These are phyloP conservation scores for Sphaerobolus stellatus DNA, from an alignment of 1,284 basidiomycete species.

Conservation along the genomic window DNA sequence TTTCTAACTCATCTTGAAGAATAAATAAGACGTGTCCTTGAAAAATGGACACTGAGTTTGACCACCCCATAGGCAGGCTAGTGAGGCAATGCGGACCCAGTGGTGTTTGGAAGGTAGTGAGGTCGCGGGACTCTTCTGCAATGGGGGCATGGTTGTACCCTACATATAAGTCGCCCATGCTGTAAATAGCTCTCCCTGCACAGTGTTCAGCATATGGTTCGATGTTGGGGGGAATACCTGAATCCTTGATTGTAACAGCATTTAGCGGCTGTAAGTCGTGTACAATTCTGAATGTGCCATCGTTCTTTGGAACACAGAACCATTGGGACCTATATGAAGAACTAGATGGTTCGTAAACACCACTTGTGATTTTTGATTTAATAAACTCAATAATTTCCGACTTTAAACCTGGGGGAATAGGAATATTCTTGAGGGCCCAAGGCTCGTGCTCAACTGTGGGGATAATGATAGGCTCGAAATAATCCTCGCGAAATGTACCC, in stretches of 20 bases:
- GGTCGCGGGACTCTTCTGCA: constrained; percentile 26
- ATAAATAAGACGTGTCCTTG: constrained; percentile 36
- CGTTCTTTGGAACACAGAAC: constrained; percentile 41
- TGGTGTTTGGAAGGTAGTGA: constrained; percentile 29
- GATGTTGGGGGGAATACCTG: constrained; percentile 27
- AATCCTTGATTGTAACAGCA: constrained; percentile 31
- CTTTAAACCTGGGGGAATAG: constrained; percentile 38
- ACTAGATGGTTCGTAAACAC: constrained; percentile 38
- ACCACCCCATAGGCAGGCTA: constrained; percentile 40
- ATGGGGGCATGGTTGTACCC: constrained; percentile 28
- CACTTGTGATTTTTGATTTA: constrained; percentile 29
- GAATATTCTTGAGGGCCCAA: constrained; percentile 38
- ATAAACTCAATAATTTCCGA: constrained; percentile 34
- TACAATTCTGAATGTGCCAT: constrained; percentile 20
- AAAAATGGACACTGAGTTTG: constrained; percentile 38
- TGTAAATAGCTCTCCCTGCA: constrained; percentile 27
- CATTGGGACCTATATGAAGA: constrained; percentile 39
- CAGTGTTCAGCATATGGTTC: not conserved
- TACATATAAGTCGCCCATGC: constrained; percentile 30
- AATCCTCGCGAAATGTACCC: constrained; percentile 33
- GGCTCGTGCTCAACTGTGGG: constrained; percentile 34
- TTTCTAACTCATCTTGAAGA: constrained; percentile 35
- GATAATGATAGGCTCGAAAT: constrained; percentile 35
- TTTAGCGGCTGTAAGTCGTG: constrained; percentile 30
- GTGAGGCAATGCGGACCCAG: constrained; percentile 23